phyloP scores from a whole-genome alignment of 768 basidiomycete species.

The Coprinellus aureogranulatus region DNA sequence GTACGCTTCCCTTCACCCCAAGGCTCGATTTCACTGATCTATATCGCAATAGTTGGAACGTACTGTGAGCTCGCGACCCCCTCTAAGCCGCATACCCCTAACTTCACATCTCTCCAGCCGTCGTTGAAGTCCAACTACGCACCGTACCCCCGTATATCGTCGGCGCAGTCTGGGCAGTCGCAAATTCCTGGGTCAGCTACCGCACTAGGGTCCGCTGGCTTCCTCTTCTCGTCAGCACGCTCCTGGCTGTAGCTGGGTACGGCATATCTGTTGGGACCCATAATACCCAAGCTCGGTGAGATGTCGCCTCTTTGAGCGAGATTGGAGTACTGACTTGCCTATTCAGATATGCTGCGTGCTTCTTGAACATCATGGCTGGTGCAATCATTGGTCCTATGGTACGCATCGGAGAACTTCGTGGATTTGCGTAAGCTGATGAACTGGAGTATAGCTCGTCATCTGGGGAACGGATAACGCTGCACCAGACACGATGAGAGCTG shows the following conservation, averaged over 20 bases:
- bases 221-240: conserved; percentile 33
- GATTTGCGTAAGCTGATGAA: neutral
- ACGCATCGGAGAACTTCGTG: neutral
- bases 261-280: conserved; percentile 40
- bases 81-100: too few relatives aligned
- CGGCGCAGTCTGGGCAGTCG: conserved; percentile 38
- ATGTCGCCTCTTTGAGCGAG: neutral
- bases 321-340: neutral
- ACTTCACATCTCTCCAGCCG: neutral
- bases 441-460: conserved; percentile 29
- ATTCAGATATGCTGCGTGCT: conserved; percentile 44
- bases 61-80: conserved; percentile 4
- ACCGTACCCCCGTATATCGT: conserved; percentile 47
- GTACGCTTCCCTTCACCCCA: conserved; percentile 13
- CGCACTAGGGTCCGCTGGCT: conserved; percentile 34
- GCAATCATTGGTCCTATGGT: conserved; percentile 37
- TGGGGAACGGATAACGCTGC: conserved; percentile 51
- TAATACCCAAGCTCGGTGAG: conserved; percentile 32
- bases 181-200: conserved; percentile 32
- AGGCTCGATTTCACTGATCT: neutral
- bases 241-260: conserved; percentile 42
- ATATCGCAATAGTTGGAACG: neutral
- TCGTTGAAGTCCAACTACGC: conserved; percentile 41
- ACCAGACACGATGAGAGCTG: conserved; percentile 46
- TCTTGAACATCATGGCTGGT: conserved; percentile 40